phyloP scores from a whole-genome alignment of 2,329 filamentous ascomycete genomes.

The Lasiodiplodia sp. region DNA sequence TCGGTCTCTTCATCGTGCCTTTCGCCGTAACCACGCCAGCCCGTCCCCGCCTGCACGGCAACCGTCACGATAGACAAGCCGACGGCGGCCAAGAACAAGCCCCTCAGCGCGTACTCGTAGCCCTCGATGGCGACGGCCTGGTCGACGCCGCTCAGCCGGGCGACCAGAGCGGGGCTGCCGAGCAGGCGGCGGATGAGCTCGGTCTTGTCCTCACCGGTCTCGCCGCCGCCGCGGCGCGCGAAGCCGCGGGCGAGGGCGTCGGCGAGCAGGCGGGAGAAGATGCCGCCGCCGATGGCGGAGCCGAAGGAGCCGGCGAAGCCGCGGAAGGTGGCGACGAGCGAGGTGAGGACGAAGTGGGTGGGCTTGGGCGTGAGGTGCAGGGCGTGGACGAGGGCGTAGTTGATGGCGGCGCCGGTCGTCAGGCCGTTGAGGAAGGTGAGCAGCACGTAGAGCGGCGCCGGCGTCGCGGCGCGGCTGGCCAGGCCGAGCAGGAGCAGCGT shows the following conservation, averaged over 20 bases:
- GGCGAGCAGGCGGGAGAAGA: constrained; percentile 71
- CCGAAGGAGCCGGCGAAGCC: constrained; percentile 85
- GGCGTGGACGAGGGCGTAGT: constrained; percentile 82
- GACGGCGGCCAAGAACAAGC: constrained; percentile 61
- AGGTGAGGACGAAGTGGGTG: constrained; percentile 77
- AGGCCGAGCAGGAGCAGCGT: constrained; percentile 65
- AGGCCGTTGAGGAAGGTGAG: constrained; percentile 75
- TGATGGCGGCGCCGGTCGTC: constrained; percentile 74
- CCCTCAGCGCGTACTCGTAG: constrained; percentile 62
- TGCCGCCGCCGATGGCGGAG: constrained; percentile 77
- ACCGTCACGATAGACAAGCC: constrained; percentile 58
- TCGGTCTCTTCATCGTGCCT: constrained; percentile 54
- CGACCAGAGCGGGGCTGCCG: constrained; percentile 65
- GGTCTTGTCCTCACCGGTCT: constrained; percentile 35
- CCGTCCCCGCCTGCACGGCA: constrained; percentile 64
- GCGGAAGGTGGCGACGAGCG: constrained; percentile 78
- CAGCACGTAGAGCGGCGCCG: constrained; percentile 62
- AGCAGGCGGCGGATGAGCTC: constrained; percentile 61
- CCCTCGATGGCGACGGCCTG: constrained; percentile 59
- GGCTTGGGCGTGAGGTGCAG: constrained; percentile 72
- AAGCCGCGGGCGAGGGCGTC: constrained; percentile 66
- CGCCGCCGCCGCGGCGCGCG: constrained; percentile 49
- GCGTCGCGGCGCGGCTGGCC: constrained; percentile 61
- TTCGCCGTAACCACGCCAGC: constrained; percentile 55
- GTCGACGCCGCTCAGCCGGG: constrained; percentile 57